phyloP scores from a whole-genome alignment of 2,329 filamentous ascomycete species.

The Fusarium hainanense region DNA sequence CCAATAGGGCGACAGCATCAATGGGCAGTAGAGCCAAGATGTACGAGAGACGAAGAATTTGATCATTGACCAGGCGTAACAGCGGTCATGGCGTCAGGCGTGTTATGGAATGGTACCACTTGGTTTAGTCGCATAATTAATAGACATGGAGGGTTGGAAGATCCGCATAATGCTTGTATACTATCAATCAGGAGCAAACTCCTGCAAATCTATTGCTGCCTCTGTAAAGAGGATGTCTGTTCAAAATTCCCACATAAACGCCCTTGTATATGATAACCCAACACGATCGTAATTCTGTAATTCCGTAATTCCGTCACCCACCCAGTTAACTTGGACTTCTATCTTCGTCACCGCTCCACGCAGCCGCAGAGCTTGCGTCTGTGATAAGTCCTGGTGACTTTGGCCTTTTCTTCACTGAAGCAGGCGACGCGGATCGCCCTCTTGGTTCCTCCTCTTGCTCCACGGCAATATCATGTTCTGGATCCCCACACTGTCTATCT shows the following conservation, averaged over 20 bases:
- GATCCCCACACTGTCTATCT: background rate
- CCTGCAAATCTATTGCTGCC: constrained; percentile 41
- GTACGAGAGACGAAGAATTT: constrained; percentile 46
- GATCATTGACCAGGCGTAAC: constrained; percentile 41
- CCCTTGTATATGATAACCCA: constrained; percentile 31
- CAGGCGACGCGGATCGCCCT: constrained; percentile 31
- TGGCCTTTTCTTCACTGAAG: constrained; percentile 23
- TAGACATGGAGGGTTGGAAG: constrained; percentile 36
- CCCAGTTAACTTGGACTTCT: constrained; percentile 11
- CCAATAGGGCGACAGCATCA: background rate
- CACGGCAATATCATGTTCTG: background rate
- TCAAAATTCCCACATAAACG: constrained; percentile 38
- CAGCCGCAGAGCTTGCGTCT: constrained; percentile 46
- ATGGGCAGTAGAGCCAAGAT: constrained; percentile 21
- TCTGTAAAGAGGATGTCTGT: constrained; percentile 36
- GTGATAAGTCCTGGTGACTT: constrained; percentile 45
- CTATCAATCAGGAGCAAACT: constrained; percentile 35
- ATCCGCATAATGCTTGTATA: constrained; percentile 43
- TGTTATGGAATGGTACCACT: constrained; percentile 30
- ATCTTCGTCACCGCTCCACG: constrained; percentile 38
- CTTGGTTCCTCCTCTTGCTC: constrained; percentile 31
- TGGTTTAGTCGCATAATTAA: constrained; percentile 32
- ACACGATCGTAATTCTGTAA: background rate
- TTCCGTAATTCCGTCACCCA: background rate
- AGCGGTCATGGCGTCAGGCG: constrained; percentile 44